Conservation (phyloP, 345 rosid species). For the Odontarrhena argentea region DNA sequence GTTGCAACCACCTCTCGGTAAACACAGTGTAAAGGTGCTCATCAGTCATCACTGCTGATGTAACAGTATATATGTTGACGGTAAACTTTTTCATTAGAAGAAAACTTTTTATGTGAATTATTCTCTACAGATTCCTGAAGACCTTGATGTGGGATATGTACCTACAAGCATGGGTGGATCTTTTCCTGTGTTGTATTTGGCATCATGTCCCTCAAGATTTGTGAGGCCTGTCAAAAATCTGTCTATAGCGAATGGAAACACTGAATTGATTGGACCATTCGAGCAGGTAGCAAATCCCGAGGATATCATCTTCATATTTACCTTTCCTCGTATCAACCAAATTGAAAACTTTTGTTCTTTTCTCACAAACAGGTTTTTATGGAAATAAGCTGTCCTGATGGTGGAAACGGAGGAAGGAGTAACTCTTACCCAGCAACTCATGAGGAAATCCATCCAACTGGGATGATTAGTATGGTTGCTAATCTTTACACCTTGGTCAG, state of each 20-base stretch:
- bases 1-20: slow-evolving; percentile 94
- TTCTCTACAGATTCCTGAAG: slow-evolving; percentile 76
- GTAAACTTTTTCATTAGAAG: slow-evolving; percentile 6
- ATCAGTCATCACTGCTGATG: slow-evolving; percentile 1
- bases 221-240: slow-evolving; percentile 81
- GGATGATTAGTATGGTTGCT: slow-evolving; percentile 95
- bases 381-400: slow-evolving; percentile 98
- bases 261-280: slow-evolving; percentile 92
- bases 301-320: slow-evolving; percentile 16
- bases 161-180: slow-evolving; percentile 91
- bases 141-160: slow-evolving; percentile 93
- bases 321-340: slow-evolving; percentile 15
- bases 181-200: slow-evolving; percentile 85
- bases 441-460: slow-evolving; percentile 94
- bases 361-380: slow-evolving; percentile 65
- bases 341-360: slow-evolving; percentile 22
- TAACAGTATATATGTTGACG: slow-evolving; percentile 15
- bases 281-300: slow-evolving; percentile 69
- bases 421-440: slow-evolving; percentile 73
- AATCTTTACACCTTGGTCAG: slow-evolving; percentile 99
- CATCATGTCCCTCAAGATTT: slow-evolving; percentile 88
- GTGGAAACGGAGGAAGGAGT: slow-evolving; percentile 90
- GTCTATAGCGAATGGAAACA: slow-evolving; percentile 49
- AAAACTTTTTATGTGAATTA: slow-evolving; percentile 19
- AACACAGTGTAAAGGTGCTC: slow-evolving; percentile 83